Conservation (phyloP, 2,329 filamentous ascomycete genomes). For the Cladosporium oxysporum region DNA sequence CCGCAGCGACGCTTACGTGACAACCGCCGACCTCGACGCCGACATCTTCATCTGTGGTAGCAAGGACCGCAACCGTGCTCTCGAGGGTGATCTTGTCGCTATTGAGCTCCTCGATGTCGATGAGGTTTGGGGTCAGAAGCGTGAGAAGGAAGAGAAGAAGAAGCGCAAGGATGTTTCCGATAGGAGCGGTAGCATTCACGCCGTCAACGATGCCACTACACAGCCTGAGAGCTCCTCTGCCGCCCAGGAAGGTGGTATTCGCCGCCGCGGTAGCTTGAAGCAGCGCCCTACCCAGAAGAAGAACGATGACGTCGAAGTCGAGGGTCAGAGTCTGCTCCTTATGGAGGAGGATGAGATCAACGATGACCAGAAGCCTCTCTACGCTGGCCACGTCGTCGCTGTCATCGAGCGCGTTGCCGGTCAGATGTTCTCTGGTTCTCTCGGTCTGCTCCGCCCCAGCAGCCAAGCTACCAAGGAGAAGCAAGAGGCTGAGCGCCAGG, state of each 20-base stretch:
- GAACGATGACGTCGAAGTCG: slow-evolving; percentile 98
- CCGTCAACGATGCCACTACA: slow-evolving; percentile 60
- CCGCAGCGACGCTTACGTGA: slow-evolving; percentile 95
- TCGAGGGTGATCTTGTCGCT: slow-evolving; percentile 94
- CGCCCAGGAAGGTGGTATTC: slow-evolving; percentile 77
- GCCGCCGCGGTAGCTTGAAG: slow-evolving; percentile 88
- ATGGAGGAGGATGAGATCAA: slow-evolving; percentile 99
- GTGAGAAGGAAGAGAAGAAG: slow-evolving; percentile 99
- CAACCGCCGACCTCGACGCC: slow-evolving; percentile 89
- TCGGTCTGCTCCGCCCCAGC: slow-evolving; percentile 90
- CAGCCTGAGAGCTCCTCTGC: slow-evolving; percentile 61
- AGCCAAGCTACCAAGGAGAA: slow-evolving; percentile 99
- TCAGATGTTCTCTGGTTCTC: slow-evolving; percentile 96
- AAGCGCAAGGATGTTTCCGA: slow-evolving; percentile 99
- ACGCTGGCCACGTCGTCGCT: slow-evolving; percentile 94
- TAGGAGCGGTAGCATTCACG: slow-evolving; percentile 72
- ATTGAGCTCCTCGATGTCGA: slow-evolving; percentile 96
- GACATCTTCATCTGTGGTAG: slow-evolving; percentile 99
- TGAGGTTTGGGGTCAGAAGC: slow-evolving; percentile 98
- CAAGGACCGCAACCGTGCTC: slow-evolving; percentile 95
- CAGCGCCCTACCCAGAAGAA: slow-evolving; percentile 99
- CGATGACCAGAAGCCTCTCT: slow-evolving; percentile 95
- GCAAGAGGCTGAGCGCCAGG: slow-evolving; percentile 93
- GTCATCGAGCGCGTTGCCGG: slow-evolving; percentile 96
- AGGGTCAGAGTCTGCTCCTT: slow-evolving; percentile 92